Percentiles rank a stretch among this genome's conserved stretches.
phyloP scores from a whole-genome alignment of 23 red algal species.

The Rhodosorus marinus region DNA sequence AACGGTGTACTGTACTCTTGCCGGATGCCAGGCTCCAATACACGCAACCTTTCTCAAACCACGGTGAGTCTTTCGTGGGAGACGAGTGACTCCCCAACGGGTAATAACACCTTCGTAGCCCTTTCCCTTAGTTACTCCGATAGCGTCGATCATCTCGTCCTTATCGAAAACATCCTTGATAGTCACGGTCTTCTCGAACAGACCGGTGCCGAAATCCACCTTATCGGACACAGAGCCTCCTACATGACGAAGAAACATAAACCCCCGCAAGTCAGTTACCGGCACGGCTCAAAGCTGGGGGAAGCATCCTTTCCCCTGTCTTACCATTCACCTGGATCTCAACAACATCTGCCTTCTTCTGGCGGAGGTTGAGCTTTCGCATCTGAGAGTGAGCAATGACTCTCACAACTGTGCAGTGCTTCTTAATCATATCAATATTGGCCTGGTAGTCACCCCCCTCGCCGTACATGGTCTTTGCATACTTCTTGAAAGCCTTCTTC shows the following conservation, averaged over 20 bases:
- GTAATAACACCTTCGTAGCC: conserved; percentile 95
- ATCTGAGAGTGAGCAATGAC: conserved; percentile 90
- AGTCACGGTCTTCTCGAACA: conserved; percentile 81
- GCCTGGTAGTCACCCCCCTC: conserved; percentile 11
- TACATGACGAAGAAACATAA: too few species aligned
- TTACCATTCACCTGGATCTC: conserved; percentile 98
- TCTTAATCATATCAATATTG: conserved; percentile 51
- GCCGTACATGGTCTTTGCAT: conserved; percentile 61
- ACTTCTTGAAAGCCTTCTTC: conserved; percentile 99
- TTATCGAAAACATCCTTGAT: conserved; percentile 71
- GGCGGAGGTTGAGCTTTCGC: conserved; percentile 67
- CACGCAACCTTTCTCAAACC: conserved; percentile 95
- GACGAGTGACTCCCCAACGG: conserved; percentile 83
- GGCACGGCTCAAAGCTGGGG: too few species aligned
- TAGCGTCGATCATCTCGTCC: conserved; percentile 95
- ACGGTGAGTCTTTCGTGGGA: conserved; percentile 98
- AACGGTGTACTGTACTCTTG: conserved; percentile 66
- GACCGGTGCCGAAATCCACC: conserved; percentile 67
- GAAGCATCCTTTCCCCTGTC: neutral
- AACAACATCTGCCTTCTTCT: conserved; percentile 96
- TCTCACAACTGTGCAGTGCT: conserved; percentile 83
- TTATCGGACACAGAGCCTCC: conserved; percentile 84
- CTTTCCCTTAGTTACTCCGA: conserved; percentile 91
- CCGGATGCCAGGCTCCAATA: conserved; percentile 99
- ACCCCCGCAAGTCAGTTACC: neutral